Evolutionary conservation across 139 green algal species (phyloP), one percentile per base, ranked within the genome.

Genomic region (Mesotaenium endlicherianum): DNA sequence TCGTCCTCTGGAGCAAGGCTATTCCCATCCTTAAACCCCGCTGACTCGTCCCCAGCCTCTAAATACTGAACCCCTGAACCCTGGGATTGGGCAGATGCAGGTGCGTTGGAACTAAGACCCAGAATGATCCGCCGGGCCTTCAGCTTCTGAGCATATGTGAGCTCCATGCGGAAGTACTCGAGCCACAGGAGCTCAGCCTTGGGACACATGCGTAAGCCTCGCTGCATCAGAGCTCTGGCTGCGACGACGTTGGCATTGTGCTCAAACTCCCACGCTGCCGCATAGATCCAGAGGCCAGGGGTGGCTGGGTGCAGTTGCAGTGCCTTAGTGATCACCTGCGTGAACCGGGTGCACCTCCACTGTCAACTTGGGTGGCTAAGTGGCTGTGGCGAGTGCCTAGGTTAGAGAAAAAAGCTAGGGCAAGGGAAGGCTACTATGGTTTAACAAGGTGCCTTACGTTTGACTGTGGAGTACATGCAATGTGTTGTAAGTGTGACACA

Each of bases 201-300:
- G 77, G 79, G 81, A 40, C 83, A 88, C 87, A 95, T 94, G 60
- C 95, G 89, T 69, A 97, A 86, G 17, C 94, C 94, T n/a, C 91
- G 91, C 91, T 98, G 95, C 95, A 98, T 96, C 39, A 98, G 92
- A 16, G 90, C 78, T 16, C 95, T 90, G 0, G 95, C 95, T 5
- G 94, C 92, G 26, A 50, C 75, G 6, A 92, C 90, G 84, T 98
- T 95, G 69, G 77, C 58, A 78, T 95, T 94, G 80, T 84, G 59
- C 80, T 95, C 92, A 87, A 96, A 95, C 88, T 98, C 95, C 90
- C 93, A 98, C 0, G 88, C 87, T 0, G 95, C 95, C 0, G 95
- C 95, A 49, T 95, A 92, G 30, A 92, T 91, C 95, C 95, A 98
- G 36, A 98, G 88, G 11, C 89, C 90, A 2, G 95, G 80, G 36